These are phyloP conservation scores for Torrubiellomyces zombiae DNA, from an alignment of 2,329 filamentous ascomycete species.

Conservation along the genomic window DNA sequence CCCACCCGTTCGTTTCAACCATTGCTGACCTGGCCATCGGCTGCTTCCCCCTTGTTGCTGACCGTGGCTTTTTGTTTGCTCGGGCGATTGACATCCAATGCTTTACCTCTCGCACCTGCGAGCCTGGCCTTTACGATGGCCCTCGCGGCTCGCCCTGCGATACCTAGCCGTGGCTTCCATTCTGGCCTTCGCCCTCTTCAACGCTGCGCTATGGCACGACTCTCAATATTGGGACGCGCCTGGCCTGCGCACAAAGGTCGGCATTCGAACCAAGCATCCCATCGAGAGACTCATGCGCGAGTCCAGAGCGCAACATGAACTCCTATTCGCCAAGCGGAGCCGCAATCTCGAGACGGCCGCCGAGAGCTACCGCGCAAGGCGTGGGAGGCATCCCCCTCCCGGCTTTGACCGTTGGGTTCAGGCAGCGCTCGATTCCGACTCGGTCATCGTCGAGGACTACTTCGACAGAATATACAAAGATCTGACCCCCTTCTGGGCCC, in stretches of 20 bases:
- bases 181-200: slow-evolving; percentile 9
- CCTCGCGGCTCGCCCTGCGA: slow-evolving; percentile 13
- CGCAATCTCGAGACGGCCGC: slow-evolving; percentile 33
- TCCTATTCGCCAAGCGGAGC: slow-evolving; percentile 26
- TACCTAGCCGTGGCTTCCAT: slow-evolving; percentile 12
- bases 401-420: slow-evolving; percentile 45
- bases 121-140: too few relatives aligned
- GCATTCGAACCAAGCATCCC: slow-evolving; percentile 22
- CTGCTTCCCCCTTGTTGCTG: too few relatives aligned
- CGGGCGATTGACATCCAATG: too few relatives aligned
- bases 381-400: slow-evolving; percentile 45
- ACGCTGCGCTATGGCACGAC: slow-evolving; percentile 15
- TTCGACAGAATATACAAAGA: slow-evolving; percentile 50
- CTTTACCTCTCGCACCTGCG: too few relatives aligned
- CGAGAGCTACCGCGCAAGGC: slow-evolving; percentile 34
- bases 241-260: slow-evolving; percentile 6
- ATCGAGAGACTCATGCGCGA: slow-evolving; percentile 32
- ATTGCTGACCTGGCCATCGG: too few relatives aligned
- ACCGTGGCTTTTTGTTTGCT: too few relatives aligned
- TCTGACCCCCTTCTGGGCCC: slow-evolving; percentile 41
- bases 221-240: slow-evolving; percentile 10
- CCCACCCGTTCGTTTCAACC: too few relatives aligned
- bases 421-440: slow-evolving; percentile 32
- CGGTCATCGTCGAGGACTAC: slow-evolving; percentile 45
- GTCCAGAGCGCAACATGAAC: slow-evolving; percentile 25